Percentiles rank a stretch among this genome's conserved stretches.
Evolutionary conservation across 805 yeast species (phyloP).

Genomic region (Metschnikowia aberdeeniae): DNA sequence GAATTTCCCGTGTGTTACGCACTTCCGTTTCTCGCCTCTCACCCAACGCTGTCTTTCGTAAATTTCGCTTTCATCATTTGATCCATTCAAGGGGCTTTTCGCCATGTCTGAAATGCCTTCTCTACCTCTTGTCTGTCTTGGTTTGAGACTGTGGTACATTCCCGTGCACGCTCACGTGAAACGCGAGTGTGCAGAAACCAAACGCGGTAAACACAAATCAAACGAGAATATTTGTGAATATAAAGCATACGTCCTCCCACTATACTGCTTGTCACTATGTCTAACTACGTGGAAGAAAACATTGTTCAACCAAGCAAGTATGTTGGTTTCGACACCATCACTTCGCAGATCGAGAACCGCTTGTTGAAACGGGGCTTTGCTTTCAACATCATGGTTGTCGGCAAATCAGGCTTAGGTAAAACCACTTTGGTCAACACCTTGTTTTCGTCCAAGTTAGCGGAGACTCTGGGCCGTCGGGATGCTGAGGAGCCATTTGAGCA

Average conservation of each 20-base stretch:
- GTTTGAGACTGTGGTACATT: background rate
- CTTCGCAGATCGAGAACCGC: slow-evolving; percentile 90
- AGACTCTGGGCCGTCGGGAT: slow-evolving; percentile 66
- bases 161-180: slow-evolving; percentile 1
- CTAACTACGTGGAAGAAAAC: slow-evolving; percentile 17
- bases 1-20: too few species aligned
- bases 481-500: slow-evolving; percentile 72
- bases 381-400: slow-evolving; percentile 91
- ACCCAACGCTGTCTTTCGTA: too few species aligned
- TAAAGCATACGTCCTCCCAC: background rate
- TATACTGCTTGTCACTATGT: slow-evolving; percentile 9
- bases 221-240: slow-evolving; percentile 2
- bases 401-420: slow-evolving; percentile 88
- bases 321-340: slow-evolving; percentile 96
- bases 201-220: slow-evolving; percentile 6
- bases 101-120: background rate
- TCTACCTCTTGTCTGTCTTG: background rate
- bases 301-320: slow-evolving; percentile 60
- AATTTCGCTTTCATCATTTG: too few species aligned
- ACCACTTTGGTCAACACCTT: slow-evolving; percentile 87
- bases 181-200: slow-evolving; percentile 6
- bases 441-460: slow-evolving; percentile 76
- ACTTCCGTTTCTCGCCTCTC: too few species aligned
- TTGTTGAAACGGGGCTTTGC: slow-evolving; percentile 90
- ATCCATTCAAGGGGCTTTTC: too few species aligned